Base-by-base conservation (phyloP, 495 filamentous ascomycete species). In the Penicillium argentinense region DNA sequence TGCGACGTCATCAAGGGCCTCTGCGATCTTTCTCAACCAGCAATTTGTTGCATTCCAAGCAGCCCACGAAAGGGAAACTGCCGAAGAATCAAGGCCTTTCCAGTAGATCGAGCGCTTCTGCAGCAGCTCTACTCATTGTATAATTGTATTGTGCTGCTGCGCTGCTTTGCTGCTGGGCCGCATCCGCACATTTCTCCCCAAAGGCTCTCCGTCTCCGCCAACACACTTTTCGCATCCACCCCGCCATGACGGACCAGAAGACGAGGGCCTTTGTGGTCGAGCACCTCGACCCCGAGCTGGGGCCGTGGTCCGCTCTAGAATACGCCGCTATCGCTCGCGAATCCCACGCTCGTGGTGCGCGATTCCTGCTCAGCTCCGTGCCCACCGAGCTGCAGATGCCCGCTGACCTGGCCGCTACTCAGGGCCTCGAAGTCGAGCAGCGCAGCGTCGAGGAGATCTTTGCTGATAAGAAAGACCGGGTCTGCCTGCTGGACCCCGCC, bases 251-350 rank as follows among this genome's bases (percentile, higher is more conserved):
- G 44, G 58, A 56, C 40, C 53, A 59, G 14, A 43, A 54, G 49
- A 60, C 56, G 38, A 53, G 60, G 39, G 88, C 79, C 27, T 95
- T 89, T 69, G 84, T 96, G 54, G 89, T 96, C 43, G 91, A 96
- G 73, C 91, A 96, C 69, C 78, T 96, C 16, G 91, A 96, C 73
- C 82, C 86, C 11, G 93, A 98, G 65, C 78, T 97, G 18, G 93
- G 92, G n/a, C 78, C 79, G 24, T 98, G 93, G 93, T 96, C 91
- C 4, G 79, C 84, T 16, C 77, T 96, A 14, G 93, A 98, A 71
- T 98, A 98, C 72, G 69, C 79, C 42, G 78, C 85, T 48, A 96
- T 97, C 53, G 88, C 90, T 18, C 71, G 75, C 24, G 93, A 98
- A 73, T 89, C 86, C 29, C 68, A 83, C 49, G 76, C 74, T 9